A percentile compares a stretch with the other conserved stretches of the same genome.
These are phyloP conservation scores for Rhodosporidiobolus odoratus DNA, from an alignment of 768 basidiomycete genomes.

Conservation along the genomic window DNA sequence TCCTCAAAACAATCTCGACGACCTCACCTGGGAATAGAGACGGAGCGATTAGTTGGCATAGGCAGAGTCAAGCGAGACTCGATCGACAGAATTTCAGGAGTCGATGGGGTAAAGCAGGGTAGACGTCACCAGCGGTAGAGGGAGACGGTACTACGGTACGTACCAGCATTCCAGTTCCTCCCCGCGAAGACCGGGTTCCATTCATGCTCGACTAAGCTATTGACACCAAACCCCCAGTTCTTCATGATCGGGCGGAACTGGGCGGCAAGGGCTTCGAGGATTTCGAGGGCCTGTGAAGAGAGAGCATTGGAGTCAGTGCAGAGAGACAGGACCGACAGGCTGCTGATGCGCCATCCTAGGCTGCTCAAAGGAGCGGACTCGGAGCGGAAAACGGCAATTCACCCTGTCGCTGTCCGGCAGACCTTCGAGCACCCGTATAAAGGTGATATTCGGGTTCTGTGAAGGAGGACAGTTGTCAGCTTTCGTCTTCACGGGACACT, in stretches of 20 bases:
- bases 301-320: not conserved
- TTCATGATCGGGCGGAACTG: slow-evolving; percentile 36
- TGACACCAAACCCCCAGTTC: slow-evolving; percentile 16
- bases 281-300: slow-evolving; percentile 12
- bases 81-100: too few relatives aligned
- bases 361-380: not conserved
- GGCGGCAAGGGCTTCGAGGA: slow-evolving; percentile 30
- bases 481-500: too few relatives aligned
- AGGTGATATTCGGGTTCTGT: slow-evolving; percentile 31
- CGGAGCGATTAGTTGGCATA: too few relatives aligned
- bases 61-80: too few relatives aligned
- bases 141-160: not conserved
- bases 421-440: slow-evolving; percentile 15
- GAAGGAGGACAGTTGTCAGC: not conserved
- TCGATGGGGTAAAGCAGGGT: too few relatives aligned
- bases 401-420: slow-evolving; percentile 9
- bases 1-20: slow-evolving; percentile 28
- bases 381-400: not conserved
- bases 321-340: too few relatives aligned
- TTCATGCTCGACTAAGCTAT: slow-evolving; percentile 34
- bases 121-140: too few relatives aligned
- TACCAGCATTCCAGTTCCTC: slow-evolving; percentile 18
- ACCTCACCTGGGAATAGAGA: slow-evolving; percentile 6
- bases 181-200: slow-evolving; percentile 34
- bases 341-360: too few relatives aligned